Percentiles rank a stretch among this genome's conserved stretches.
phyloP scores from a whole-genome alignment of 331 rosid species.

The Pyracantha coccinea region DNA sequence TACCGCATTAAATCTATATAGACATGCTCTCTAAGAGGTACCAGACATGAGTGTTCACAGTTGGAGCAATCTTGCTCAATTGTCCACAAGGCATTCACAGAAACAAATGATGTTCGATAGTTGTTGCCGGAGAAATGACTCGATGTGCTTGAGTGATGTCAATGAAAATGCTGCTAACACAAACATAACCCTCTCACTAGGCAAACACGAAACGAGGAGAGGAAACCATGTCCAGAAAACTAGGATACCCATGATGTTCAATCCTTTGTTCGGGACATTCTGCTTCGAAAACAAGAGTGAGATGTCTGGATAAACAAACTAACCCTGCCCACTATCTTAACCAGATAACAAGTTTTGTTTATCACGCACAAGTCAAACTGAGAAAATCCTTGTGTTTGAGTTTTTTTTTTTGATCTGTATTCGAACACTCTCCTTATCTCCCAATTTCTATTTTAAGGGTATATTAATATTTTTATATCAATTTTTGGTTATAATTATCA shows the following conservation, averaged over 20 bases:
- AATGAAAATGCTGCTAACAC: conserved; percentile 47
- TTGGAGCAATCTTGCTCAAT: conserved; percentile 49
- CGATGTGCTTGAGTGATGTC: conserved; percentile 54
- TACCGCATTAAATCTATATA: not conserved
- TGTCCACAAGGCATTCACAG: conserved; percentile 59
- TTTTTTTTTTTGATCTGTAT: too few relatives aligned
- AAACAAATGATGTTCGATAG: conserved; percentile 61
- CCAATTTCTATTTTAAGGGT: too few relatives aligned
- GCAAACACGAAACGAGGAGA: conserved; percentile 45
- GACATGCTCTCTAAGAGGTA: not conserved
- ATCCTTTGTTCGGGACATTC: conserved; percentile 36
- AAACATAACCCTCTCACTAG: conserved; percentile 58
- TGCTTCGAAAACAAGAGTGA: conserved; percentile 38
- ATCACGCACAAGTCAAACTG: too few relatives aligned
- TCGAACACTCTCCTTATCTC: too few relatives aligned
- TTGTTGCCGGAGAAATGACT: conserved; percentile 75
- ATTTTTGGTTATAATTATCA: too few relatives aligned
- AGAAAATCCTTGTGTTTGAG: too few relatives aligned
- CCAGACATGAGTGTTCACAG: conserved; percentile 54
- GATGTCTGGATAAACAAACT: conserved; percentile 59
- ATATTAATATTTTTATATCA: too few relatives aligned
- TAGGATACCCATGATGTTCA: conserved; percentile 51
- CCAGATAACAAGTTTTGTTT: conserved; percentile 28
- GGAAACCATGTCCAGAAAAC: conserved; percentile 90
- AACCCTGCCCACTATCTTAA: conserved; percentile 42